Evolutionary conservation across 441 rosid species (phyloP), one percentile per base, ranked within the genome.

Genomic region (Monsonia emarginata): DNA sequence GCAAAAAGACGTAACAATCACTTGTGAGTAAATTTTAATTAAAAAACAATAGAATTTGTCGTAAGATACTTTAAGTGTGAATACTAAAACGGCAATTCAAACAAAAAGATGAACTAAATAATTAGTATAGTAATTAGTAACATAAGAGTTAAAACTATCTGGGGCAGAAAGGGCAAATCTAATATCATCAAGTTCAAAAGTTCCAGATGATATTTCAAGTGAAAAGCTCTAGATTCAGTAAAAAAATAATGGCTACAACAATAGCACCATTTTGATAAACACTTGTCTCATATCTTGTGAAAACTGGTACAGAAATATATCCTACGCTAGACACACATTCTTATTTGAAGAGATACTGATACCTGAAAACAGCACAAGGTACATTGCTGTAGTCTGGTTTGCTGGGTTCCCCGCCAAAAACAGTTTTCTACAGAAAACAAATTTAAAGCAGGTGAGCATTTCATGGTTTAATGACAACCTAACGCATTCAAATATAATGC

Each of bases 291-390:
- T 8, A 5, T 18, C 22, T n/a, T 0, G 21, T 3, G 36, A 8
- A 31, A 31, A 31, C 4, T 31, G 36, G 36, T 31, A 5, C 7
- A 31, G 36, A 31, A 8, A 36, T 36, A 36, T 36, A 36, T 36
- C 36, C 7, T 3, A 32, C 32, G 7, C 36, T 1, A 32, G 0
- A 1, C 0, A 32, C 0, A 36, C 9, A 9, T 36, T 0, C n/a
- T 38, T 3, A 61, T 36, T 32, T 36, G 50, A 50, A 65, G 24
- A 64, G 16, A 67, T 73, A 64, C 4, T 52, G 68, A 77, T 83
- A 95, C 99, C 99, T 64, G 75, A 95, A 95, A 44, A 90, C 95
- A 34, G 99, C 99, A 75, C 77, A 87, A 9, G 99, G 95, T 48
- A 95, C 68, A 75, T 85, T 52, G 71, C 18, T 59, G 76, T 91